Evolutionary conservation across 1,284 basidiomycete genomes (phyloP).

Genomic region (Ustilago lituana): DNA sequence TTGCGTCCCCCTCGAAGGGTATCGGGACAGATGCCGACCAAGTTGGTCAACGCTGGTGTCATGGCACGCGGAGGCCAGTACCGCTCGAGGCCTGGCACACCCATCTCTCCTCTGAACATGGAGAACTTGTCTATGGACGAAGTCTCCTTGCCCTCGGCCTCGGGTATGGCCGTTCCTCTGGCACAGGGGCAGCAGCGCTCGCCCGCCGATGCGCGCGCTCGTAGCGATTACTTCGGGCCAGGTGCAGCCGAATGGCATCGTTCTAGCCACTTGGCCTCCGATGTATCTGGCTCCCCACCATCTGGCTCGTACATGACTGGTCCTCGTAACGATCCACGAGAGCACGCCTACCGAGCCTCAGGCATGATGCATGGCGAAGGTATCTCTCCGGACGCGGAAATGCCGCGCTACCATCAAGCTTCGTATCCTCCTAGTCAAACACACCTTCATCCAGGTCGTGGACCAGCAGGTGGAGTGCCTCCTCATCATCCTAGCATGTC

Average conservation of each 20-base stretch:
- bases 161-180: slow-evolving; percentile 31
- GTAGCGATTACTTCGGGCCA: slow-evolving; percentile 40
- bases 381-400: slow-evolving; percentile 16
- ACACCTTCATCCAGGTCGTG: slow-evolving; percentile 10
- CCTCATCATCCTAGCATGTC: slow-evolving; percentile 9
- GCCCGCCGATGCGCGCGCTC: slow-evolving; percentile 18
- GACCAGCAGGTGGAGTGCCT: background rate
- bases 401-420: slow-evolving; percentile 9
- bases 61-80: slow-evolving; percentile 14
- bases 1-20: background rate
- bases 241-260: slow-evolving; percentile 24
- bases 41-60: slow-evolving; percentile 7
- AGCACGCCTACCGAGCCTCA: slow-evolving; percentile 10
- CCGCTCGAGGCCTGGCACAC: slow-evolving; percentile 44
- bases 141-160: slow-evolving; percentile 21
- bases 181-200: slow-evolving; percentile 21
- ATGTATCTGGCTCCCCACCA: slow-evolving; percentile 21
- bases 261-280: slow-evolving; percentile 1
- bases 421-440: slow-evolving; percentile 2
- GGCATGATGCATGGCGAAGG: slow-evolving; percentile 14
- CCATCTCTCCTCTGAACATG: slow-evolving; percentile 51
- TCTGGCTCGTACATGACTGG: background rate
- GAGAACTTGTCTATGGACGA: slow-evolving; percentile 50
- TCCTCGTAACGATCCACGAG: slow-evolving; percentile 16
- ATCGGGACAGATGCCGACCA: slow-evolving; percentile 5